Evolutionary conservation across 2,329 filamentous ascomycete species (phyloP).

Genomic region (Penicillium sp.): DNA sequence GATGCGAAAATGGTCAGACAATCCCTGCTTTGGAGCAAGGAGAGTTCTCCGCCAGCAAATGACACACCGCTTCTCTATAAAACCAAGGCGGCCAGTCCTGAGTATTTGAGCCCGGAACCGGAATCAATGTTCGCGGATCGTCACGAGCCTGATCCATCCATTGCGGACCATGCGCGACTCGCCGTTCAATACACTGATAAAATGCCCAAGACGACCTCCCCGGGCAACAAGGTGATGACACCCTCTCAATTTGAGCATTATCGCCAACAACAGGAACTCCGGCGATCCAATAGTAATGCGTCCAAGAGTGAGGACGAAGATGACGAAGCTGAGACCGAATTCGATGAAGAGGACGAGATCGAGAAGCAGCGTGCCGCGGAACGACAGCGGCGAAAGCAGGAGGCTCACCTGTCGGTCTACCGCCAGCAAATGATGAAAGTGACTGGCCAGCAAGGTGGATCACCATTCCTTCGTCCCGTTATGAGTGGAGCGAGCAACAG

Average conservation of each 20-base stretch:
- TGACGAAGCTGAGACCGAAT: slow-evolving; percentile 58
- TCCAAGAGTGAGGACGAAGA: slow-evolving; percentile 41
- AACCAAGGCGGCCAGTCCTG: slow-evolving; percentile 10
- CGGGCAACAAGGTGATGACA: slow-evolving; percentile 79
- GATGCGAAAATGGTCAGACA: slow-evolving; percentile 40
- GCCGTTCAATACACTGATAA: slow-evolving; percentile 47
- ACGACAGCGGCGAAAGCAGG: slow-evolving; percentile 79
- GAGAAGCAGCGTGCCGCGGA: slow-evolving; percentile 72
- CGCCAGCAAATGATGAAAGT: slow-evolving; percentile 97
- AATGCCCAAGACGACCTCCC: slow-evolving; percentile 34
- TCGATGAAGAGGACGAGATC: slow-evolving; percentile 74
- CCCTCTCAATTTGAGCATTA: slow-evolving; percentile 83
- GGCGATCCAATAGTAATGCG: slow-evolving; percentile 54
- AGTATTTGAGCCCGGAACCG: slow-evolving; percentile 9
- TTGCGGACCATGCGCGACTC: slow-evolving; percentile 45
- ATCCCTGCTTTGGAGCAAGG: slow-evolving; percentile 31
- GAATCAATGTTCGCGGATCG: slow-evolving; percentile 16
- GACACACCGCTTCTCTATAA: slow-evolving; percentile 30
- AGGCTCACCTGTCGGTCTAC: slow-evolving; percentile 85
- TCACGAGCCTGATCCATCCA: slow-evolving; percentile 28
- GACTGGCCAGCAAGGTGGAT: slow-evolving; percentile 66
- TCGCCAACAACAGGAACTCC: slow-evolving; percentile 66
- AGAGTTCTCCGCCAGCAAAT: slow-evolving; percentile 25
- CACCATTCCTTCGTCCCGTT: slow-evolving; percentile 53
- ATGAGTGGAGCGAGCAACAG: slow-evolving; percentile 59